Base-by-base conservation (phyloP, 805 yeast genomes). In the Teunomyces stri region DNA sequence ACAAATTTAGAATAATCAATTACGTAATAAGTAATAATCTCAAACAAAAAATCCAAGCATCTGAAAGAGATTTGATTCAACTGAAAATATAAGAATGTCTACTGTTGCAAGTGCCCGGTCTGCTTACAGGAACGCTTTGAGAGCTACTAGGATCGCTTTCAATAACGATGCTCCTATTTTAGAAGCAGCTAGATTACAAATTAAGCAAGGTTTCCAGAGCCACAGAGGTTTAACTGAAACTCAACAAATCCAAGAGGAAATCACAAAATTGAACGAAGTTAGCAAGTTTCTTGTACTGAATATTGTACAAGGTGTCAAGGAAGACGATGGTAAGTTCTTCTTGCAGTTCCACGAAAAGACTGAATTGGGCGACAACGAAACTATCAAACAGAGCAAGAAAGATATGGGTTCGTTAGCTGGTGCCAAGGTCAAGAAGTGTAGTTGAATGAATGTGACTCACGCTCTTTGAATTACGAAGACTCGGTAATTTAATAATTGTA, bases 311-410 rank as follows among this genome's bases (percentile, higher is more conserved):
- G 98, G 96, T 6, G 72, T 68, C 51, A 76, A 68, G 55, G 40
- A 44, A 11, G 76, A 72, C 3, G 75, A 69, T 38, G 76, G 72
- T 2, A 76, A 69, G 42, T 80, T 74, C 59, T 65, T 68, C 43
- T 73, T 92, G 57, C 85, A 85, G 54, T 83, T 92, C 55, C 97
- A 89, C 61, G 68, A 80, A 42, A 81, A 85, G 42, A 87, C 95
- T 0, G 98, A 92, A 66, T 71, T 92, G 44, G 98, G 97, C 15
- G 96, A 90, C 61, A 92, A 92, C 63, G 96, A 90, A 30, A 76
- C 82, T 40, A 77, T 88, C 55, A 87, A 85, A 62, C 78, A 70
- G 51, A 68, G 74, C 37, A 62, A 61, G 48, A 67, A 70, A 6
- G 55, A 69, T 31, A 63, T 79, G 63, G 76, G 78, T 18, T 69